Base-by-base conservation (phyloP, 306 rosid genomes). In the Cucurbita ficifolia region DNA sequence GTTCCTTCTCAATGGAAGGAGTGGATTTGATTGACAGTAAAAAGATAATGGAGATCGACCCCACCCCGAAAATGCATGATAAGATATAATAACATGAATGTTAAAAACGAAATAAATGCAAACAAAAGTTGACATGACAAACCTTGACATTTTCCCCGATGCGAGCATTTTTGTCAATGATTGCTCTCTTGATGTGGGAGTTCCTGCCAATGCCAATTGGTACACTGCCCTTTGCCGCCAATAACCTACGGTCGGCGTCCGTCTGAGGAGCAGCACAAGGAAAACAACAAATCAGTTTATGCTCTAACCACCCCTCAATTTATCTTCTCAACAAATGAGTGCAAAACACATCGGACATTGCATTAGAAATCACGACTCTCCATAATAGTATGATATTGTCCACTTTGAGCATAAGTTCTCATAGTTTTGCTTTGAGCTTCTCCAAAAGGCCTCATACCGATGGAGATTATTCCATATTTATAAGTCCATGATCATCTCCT, bases 141-240 rank as follows among this genome's bases (percentile, higher is more conserved):
- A 95, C 99, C 99, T 91, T 88, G 52, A 95, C 97, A 45, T 88
- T 75, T 38, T 91, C 96, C 21, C 99, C 99, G 63, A 95, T 83
- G 75, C 99, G 89, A 72, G 97, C 99, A 82, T 95, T 95, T 85
- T 95, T 95, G 87, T 95, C 97, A 18, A 95, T 90, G 73, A 95
- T 95, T 56, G 99, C 99, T 86, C 96, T 89, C 84, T 82, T 95
- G 84, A 95, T 84, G 82, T 95, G 99, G 54, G 96, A 88, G 79
- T 79, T 88, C 83, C 58, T 88, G 72, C 99, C 97, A 36, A 95
- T 95, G 72, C 99, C 99, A 35, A 94, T 91, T 53, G 99, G 92
- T 71, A 89, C 96, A 56, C 95, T 80, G 49, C 99, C 99, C 79
- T 88, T 91, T 39, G 88, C 92, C 77, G 99, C 88, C 63, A 94